Base-by-base conservation (phyloP, 2,329 filamentous ascomycete species). In the Fonsecaea nubica region DNA sequence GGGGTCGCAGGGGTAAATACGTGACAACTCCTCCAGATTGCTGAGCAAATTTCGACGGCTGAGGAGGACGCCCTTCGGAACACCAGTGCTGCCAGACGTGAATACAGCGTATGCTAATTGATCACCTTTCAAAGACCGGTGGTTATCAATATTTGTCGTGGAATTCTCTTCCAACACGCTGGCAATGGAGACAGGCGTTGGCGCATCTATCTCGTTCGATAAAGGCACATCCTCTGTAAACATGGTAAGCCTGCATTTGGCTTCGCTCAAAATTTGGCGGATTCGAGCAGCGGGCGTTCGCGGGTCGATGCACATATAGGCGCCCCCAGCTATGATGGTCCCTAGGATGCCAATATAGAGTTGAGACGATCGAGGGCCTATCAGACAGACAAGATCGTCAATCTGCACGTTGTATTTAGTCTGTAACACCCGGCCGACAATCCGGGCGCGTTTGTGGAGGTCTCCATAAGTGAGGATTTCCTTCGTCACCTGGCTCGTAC, bases 21-120 rank as follows among this genome's bases (percentile, higher is more conserved):
- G 79, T 2, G 84, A 82, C 6, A 97, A 81, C 9, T 86, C 82
- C 18, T 86, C 81, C n/a, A 96, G 81, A 70, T 96, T 94, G 76
- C 90, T 91, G 62, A 89, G 81, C 50, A 96, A 84, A 72, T 92
- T 96, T 48, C 85, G 80, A 70, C 93, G 89, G 0, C 91, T 92
- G 21, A 96, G 85, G 3, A 91, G 83, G 2, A 96, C 90, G 2
- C 92, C 92, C 74, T 96, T 96, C 0, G 92, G 92, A 1, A 81
- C 82, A 0, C 92, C 92, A 0, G 92, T 96, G 45, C 90, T 94
- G 3, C 93, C 93, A 30, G 91, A 93, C 0, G 92, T 96, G 76
- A 91, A 96, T 1, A 96, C 89, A 18, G 91, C 86, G 75, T 96
- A 96, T 6, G 91, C 89, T 2, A 91, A 75, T 13, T 87, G 80